phyloP scores from a whole-genome alignment of 2,329 filamentous ascomycete species.

The Aspergillus pseudoterreus region DNA sequence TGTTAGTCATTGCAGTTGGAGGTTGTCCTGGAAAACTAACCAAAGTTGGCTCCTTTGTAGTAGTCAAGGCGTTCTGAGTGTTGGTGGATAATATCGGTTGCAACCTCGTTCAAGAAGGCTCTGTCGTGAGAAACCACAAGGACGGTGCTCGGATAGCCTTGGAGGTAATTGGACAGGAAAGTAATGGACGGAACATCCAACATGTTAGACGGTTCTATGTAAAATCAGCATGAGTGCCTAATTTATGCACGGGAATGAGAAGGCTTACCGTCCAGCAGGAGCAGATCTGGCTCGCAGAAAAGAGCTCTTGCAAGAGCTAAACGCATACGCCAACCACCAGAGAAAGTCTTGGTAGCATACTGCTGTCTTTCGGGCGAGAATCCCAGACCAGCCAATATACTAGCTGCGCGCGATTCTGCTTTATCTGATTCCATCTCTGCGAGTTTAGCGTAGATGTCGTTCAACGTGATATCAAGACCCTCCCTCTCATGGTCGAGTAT shows the following conservation, averaged over 20 bases:
- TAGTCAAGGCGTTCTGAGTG: conserved; percentile 97
- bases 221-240: conserved; percentile 13
- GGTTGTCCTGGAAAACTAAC: conserved; percentile 26
- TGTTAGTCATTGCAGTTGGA: conserved; percentile 16
- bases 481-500: conserved; percentile 84
- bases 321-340: conserved; percentile 99
- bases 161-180: conserved; percentile 93
- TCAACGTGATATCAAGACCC: conserved; percentile 82
- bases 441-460: conserved; percentile 86
- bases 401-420: conserved; percentile 90
- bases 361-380: conserved; percentile 93
- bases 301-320: conserved; percentile 88
- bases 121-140: conserved; percentile 98
- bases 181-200: conserved; percentile 99
- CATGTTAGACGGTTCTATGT: conserved; percentile 93
- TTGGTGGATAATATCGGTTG: conserved; percentile 98
- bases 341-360: conserved; percentile 93
- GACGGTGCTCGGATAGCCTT: conserved; percentile 88
- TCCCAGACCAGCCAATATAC: conserved; percentile 92
- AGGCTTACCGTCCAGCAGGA: conserved; percentile 71
- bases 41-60: conserved; percentile 95
- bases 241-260: neutral
- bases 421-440: conserved; percentile 99
- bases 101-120: conserved; percentile 97
- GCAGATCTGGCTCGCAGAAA: conserved; percentile 94